Percentiles rank a stretch among this genome's conserved stretches.
phyloP scores from a whole-genome alignment of 768 basidiomycete species.

The Crepidotus variabilis region DNA sequence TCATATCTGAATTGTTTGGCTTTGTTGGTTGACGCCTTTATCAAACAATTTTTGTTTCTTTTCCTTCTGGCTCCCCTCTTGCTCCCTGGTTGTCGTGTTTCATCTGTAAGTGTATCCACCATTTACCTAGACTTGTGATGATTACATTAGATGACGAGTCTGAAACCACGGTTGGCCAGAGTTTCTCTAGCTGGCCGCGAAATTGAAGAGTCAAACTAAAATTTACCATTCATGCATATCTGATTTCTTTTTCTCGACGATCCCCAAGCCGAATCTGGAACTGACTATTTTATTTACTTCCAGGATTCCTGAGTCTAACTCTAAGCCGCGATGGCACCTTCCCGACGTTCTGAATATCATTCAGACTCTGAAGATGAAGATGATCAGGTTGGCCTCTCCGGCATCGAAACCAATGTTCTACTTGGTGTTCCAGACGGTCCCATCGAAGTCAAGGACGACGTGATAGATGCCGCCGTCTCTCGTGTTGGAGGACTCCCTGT shows the following conservation, averaged over 20 bases:
- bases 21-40: neutral
- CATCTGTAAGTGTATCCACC: slow-evolving; percentile 10
- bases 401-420: slow-evolving; percentile 68
- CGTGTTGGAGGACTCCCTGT: slow-evolving; percentile 90
- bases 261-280: slow-evolving; percentile 6
- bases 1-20: neutral
- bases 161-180: slow-evolving; percentile 49
- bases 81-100: neutral
- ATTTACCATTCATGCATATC: slow-evolving; percentile 93
- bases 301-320: slow-evolving; percentile 16
- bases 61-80: neutral
- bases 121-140: slow-evolving; percentile 30
- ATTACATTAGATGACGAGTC: slow-evolving; percentile 73
- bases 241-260: slow-evolving; percentile 43
- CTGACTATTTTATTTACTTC: slow-evolving; percentile 6
- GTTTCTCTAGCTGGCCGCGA: slow-evolving; percentile 51
- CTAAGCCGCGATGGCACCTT: slow-evolving; percentile 32
- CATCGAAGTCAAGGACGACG: slow-evolving; percentile 53
- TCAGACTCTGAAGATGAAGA: slow-evolving; percentile 78
- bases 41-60: neutral
- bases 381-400: slow-evolving; percentile 19
- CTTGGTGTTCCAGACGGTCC: slow-evolving; percentile 79
- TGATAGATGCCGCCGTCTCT: slow-evolving; percentile 78
- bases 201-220: slow-evolving; percentile 61
- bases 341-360: slow-evolving; percentile 55